Percentiles rank a stretch among this genome's conserved stretches.
These are phyloP conservation scores for Gnomoniopsis sp. DNA, from an alignment of 2,329 filamentous ascomycete genomes.

Conservation along the genomic window DNA sequence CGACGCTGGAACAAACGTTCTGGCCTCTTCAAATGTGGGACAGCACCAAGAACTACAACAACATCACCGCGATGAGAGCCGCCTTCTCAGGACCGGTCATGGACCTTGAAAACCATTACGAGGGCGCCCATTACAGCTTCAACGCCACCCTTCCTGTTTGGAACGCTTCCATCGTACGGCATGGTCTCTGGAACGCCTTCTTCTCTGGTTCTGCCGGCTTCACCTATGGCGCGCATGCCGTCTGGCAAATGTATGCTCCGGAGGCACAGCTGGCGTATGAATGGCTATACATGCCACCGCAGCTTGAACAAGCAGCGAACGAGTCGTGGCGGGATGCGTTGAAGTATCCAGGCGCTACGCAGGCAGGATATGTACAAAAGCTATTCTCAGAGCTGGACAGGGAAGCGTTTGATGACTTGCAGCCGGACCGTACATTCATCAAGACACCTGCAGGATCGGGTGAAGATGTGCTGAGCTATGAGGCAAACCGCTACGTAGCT, in stretches of 20 bases:
- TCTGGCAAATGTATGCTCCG: slow-evolving; percentile 2
- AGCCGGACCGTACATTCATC: not conserved
- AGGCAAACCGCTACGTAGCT: slow-evolving; percentile 1
- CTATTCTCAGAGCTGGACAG: not conserved
- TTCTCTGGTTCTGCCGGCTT: not conserved
- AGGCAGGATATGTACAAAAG: not conserved
- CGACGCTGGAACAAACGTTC: not conserved
- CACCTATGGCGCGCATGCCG: slow-evolving; percentile 1
- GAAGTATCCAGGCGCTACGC: not conserved
- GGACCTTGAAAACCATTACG: slow-evolving; percentile 1
- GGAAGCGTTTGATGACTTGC: not conserved
- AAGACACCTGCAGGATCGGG: not conserved
- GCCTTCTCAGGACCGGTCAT: slow-evolving; percentile 1
- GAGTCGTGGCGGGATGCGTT: not conserved
- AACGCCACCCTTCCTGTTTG: not conserved
- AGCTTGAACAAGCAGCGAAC: not conserved
- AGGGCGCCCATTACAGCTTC: not conserved
- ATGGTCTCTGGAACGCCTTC: slow-evolving; percentile 3
- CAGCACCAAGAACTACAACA: not conserved
- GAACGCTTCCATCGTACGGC: not conserved
- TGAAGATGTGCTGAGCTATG: not conserved
- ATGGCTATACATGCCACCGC: not conserved
- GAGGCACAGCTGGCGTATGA: not conserved
- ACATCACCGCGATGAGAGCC: slow-evolving; percentile 1
- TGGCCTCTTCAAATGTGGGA: not conserved